Evolutionary conservation across 768 basidiomycete species (phyloP), one percentile per base, ranked within the genome.

Genomic region (Russula vinacea): DNA sequence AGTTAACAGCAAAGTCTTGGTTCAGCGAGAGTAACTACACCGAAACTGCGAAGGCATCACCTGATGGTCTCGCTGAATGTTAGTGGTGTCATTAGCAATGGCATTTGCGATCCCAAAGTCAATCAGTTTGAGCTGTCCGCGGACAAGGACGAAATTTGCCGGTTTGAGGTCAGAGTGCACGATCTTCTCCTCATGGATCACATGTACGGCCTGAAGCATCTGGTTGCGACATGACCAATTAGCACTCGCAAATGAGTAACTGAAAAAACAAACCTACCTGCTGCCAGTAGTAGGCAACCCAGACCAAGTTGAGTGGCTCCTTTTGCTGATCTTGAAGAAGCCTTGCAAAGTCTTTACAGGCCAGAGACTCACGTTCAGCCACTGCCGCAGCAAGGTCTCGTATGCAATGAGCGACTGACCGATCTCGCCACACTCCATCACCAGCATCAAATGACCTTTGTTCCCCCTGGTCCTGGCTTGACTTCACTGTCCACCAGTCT

Each of bases 61-160:
- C 83, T 95, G 94, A 71, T 93, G 91, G 69, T 99, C 96, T 62
- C 96, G 83, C 68, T 96, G 94, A 62, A 98, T 98, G 71, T 99
- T 98, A 2, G 96, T 98, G 2, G 96, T 99, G 70, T 99, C 96
- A 72, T 95, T 98, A 19, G 95, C 94, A 68, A 99, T 96, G 10
- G 95, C 95, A 73, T 98, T 98, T 16, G 96, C 95, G 71, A 99
- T 99, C n/a, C 96, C 96, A 72, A 99, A 99, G 74, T 99, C 96
- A 68, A 99, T 99, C 67, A 99, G 78, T 81, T 99, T 99, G 62
- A 99, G 79, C 68, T 93, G 89, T 6, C 96, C 96, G 63, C 89
- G 87, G 61, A 98, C 96, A 35, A 99, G 80, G 24, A 99, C 95
- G 69, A 99, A 99, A 75, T 99, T 99, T 4, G 97, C 96, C 7